Base-by-base conservation (phyloP, 257 asterid species). In the Striga asiatica region DNA sequence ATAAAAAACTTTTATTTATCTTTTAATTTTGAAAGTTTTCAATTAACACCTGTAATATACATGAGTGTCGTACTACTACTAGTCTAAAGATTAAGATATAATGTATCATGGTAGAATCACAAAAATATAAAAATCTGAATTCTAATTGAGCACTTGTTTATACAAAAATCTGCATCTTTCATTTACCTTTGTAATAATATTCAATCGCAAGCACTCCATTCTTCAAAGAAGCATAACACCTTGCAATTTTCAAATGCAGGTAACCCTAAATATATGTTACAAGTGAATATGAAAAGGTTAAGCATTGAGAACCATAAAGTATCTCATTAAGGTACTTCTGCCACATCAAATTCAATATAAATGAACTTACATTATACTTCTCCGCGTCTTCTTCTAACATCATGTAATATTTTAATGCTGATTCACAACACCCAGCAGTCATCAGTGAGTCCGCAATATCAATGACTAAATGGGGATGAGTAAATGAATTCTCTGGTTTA, bases 351-450 rank as follows among this genome's bases (percentile, higher is more conserved):
- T 38, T 16, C 48, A 48, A 14, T 67, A 45, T 31, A 21, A 32
- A 55, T 16, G 39, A 60, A 38, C 76, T 66, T 66, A 74, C 81
- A 53, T 73, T 75, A 57, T 71, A 53, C 71, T 75, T 68, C 22
- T 72, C 63, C 22, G 67, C 71, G 55, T 60, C 74, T 39, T 77
- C 78, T 41, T 71, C 71, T 61, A 86, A 54, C 77, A 78, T 78
- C 83, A 63, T 60, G 69, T 86, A 86, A 78, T 83, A 86, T 66
- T 68, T 79, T 45, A 80, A 66, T 51, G 94, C 84, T 20, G 76
- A 68, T 53, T 74, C 88, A 66, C 64, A 57, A 35, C 73, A 74
- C 73, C 68, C 81, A 28, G 66, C 71, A 34, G 78, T 68, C 88
- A 71, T 67, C 32, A 86, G 58, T 49, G 94, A 68, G 71, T 78